Evolutionary conservation across 2,329 filamentous ascomycete genomes (phyloP), one percentile per base, ranked within the genome.

Genomic region (Sporothrix brasiliensis): DNA sequence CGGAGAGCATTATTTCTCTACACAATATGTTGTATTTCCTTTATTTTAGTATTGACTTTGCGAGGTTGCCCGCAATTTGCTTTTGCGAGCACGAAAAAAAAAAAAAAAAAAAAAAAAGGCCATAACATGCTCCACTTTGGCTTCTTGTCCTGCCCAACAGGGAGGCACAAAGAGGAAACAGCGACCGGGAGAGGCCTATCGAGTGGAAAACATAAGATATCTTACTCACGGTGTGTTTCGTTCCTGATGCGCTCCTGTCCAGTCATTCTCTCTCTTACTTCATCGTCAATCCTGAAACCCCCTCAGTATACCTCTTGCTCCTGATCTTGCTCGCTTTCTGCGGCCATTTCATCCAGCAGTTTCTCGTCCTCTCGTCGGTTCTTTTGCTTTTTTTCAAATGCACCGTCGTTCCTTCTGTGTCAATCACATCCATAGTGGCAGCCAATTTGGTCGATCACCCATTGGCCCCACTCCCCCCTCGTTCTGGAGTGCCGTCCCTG

Each of bases 401-500:
- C 44, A 54, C 27, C 34, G 19, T 58, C 39, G 50, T 50, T 34
- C 47, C 63, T 63, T 49, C 65, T 68, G 14, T 53, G 39, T 44
- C 19, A 10, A 19, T 67, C 71, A 53, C 65, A 53, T 69, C 39
- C 52, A 27, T 21, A 52, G 63, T 47, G 6, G 65, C 44, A 54
- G 50, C 53, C 67, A 73, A 73, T 73, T 70, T 73, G 58, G 67
- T 58, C 41, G 71, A 73, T 73, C 72, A 44, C 39, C 50, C 30
- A 47, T 54, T 47, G 21, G 63, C 27, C 44, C 70, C 70, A 69
- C 67, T 61, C 67, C 58, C 52, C 41, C 67, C 63, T 69, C 58
- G 41, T 58, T 44, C 61, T 66, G 50, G 66, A 69, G 60, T 66
- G 66, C 58, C 56, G 69, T 49, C 70, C 69, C 56, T 50, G 60